These are phyloP conservation scores for Fusarium armeniacum DNA, from an alignment of 2,329 filamentous ascomycete genomes.

Conservation along the genomic window DNA sequence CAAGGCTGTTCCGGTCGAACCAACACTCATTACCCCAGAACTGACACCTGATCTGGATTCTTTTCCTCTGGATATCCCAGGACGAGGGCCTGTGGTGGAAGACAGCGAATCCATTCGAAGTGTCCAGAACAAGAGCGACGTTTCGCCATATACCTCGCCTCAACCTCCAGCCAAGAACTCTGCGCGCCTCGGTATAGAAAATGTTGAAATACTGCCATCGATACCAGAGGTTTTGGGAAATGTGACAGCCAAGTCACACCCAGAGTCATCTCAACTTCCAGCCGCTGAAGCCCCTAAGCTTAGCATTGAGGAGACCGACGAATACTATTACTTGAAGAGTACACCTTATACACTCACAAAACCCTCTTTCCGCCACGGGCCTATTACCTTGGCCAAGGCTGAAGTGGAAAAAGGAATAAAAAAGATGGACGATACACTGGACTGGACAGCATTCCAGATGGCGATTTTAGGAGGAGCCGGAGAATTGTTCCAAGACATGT, in stretches of 20 bases:
- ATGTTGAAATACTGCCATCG: slow-evolving; percentile 39
- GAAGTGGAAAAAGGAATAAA: slow-evolving; percentile 57
- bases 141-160: slow-evolving; percentile 11
- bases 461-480: slow-evolving; percentile 71
- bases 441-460: slow-evolving; percentile 77
- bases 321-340: slow-evolving; percentile 63
- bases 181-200: slow-evolving; percentile 31
- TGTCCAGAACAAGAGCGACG: slow-evolving; percentile 13
- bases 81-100: slow-evolving; percentile 5
- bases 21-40: slow-evolving; percentile 20
- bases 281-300: slow-evolving; percentile 25
- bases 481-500: slow-evolving; percentile 62
- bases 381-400: slow-evolving; percentile 65
- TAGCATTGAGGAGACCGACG: slow-evolving; percentile 56
- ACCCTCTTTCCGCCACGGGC: slow-evolving; percentile 67
- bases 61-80: slow-evolving; percentile 46
- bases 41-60: slow-evolving; percentile 43
- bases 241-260: slow-evolving; percentile 18
- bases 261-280: background rate
- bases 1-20: slow-evolving; percentile 15
- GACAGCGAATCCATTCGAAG: slow-evolving; percentile 21
- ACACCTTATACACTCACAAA: slow-evolving; percentile 65
- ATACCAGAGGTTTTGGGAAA: slow-evolving; percentile 46
- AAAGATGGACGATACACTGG: slow-evolving; percentile 64
- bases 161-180: slow-evolving; percentile 44